Evolutionary conservation across 768 basidiomycete species (phyloP), one percentile per base, ranked within the genome.

Genomic region (Pisolithus tinctorius): DNA sequence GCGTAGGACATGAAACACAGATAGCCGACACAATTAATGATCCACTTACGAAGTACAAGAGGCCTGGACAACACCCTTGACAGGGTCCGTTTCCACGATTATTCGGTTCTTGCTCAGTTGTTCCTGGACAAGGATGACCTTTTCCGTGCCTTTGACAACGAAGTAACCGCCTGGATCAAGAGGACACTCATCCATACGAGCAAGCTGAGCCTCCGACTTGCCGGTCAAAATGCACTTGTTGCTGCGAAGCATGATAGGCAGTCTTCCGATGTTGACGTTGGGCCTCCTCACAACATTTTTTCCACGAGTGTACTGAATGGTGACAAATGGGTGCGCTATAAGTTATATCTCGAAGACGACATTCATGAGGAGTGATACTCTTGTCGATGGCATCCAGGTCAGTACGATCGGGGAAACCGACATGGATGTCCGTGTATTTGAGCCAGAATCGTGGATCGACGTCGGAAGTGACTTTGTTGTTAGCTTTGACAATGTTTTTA

Each of bases 161-260:
- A 99, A 99, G 66, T 98, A 98, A 4, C 96, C 96, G n/a, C 96
- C 96, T 10, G 96, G 95, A 71, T 99, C 96, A 52, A 98, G 76
- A 3, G 96, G 96, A 67, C 96, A 99, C 69, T 99, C 96, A 10
- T 80, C 83, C 92, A 97, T 94, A 37, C 82, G 76, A n/a, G 96
- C 96, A 23, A 98, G 76, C 58, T 94, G 83, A 13, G 80, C 78
- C 49, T 91, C 87, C 25, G 71, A 81, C 59, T 81, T 80, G 4
- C 84, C 86, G 16, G 86, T 86, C 58, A 99, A 71, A 39, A 92
- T 84, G 68, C 96, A 99, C 68, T 96, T 92, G 75, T 85, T 94
- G 66, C 91, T 93, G 55, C 95, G 75, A 53, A 98, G 73, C 96
- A 98, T 98, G 68, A 99, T 93, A 13, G 96, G 96, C 36, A 99